Evolutionary conservation across 495 filamentous ascomycete species (phyloP), one percentile per base, ranked within the genome.

Genomic region (Clavariopsis aquatica): DNA sequence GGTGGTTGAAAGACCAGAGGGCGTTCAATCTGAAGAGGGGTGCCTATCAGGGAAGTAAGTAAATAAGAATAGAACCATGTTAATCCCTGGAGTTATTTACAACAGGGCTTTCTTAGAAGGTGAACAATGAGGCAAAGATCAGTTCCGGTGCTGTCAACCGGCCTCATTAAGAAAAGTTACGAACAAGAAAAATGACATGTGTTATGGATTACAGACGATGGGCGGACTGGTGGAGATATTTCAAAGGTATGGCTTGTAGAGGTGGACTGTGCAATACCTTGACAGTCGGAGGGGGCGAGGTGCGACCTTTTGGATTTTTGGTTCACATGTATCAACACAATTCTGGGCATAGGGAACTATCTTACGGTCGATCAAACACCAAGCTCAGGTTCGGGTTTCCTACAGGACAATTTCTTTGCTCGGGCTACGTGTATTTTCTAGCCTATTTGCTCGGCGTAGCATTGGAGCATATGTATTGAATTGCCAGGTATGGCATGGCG

Each of bases 1-100:
- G 89, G 74, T 98, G 94, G 94, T 77, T 98, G 73, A 96, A 93
- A 81, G 94, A 98, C 74, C 95, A 98, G 81, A 77, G 93, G 51
- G 92, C 92, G n/a, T 98, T 94, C 76, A 96, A 96, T 78, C 85
- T 87, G 78, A 97, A 96, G 83, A 87, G 89, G 71, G 71, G 72
- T 15, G 61, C 66, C 1, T 69, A 64, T 31, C n/a, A 22, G 28
- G 66, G 55, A 10, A 52, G 43, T 17, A 69, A 69, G 62, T 68
- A 29, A 56, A 53, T 15, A 27, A 49, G n/a, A 27, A 8, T 23
- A 10, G 26, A 19, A 49, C 13, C n/a, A n/a, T 43, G 3, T 17
- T 17, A 15, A 43, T 43, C n/a, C 13, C 15, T 43, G 4, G n/a
- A n/a, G n/a, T 3, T 17, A 43, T 43, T 17, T 43, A 43, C 38